phyloP scores from a whole-genome alignment of 805 yeast genomes.

The Candida adriatica region DNA sequence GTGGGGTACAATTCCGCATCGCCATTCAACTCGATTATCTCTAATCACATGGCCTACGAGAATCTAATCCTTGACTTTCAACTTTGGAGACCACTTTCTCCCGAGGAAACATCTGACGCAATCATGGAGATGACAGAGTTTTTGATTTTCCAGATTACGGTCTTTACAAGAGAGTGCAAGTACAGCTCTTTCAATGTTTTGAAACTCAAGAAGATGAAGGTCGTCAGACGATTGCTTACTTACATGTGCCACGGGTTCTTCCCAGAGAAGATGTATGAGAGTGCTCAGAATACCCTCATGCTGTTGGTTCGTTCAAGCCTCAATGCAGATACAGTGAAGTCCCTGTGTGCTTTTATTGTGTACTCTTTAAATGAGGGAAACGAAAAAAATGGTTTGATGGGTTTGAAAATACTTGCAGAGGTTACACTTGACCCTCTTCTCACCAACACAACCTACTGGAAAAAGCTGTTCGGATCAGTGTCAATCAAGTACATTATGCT shows the following conservation, averaged over 20 bases:
- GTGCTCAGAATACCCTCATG: slow-evolving; percentile 32
- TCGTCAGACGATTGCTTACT: slow-evolving; percentile 29
- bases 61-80: slow-evolving; percentile 57
- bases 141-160: slow-evolving; percentile 51
- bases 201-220: slow-evolving; percentile 46
- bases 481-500: slow-evolving; percentile 64
- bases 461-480: slow-evolving; percentile 45
- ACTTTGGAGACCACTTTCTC: slow-evolving; percentile 37
- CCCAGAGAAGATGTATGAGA: slow-evolving; percentile 30
- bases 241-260: slow-evolving; percentile 26
- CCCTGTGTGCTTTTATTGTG: slow-evolving; percentile 44
- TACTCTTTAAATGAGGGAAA: slow-evolving; percentile 37
- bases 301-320: slow-evolving; percentile 40
- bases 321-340: slow-evolving; percentile 46
- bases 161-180: slow-evolving; percentile 46
- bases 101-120: slow-evolving; percentile 12
- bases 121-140: slow-evolving; percentile 41
- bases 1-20: slow-evolving; percentile 49
- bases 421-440: slow-evolving; percentile 31
- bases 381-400: slow-evolving; percentile 21
- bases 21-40: slow-evolving; percentile 50
- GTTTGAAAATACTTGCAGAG: slow-evolving; percentile 25
- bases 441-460: slow-evolving; percentile 35
- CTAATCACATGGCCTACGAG: slow-evolving; percentile 50
- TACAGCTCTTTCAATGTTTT: slow-evolving; percentile 42